These are phyloP conservation scores for Colletotrichum phormii DNA, from an alignment of 2,329 filamentous ascomycete species.

Conservation along the genomic window DNA sequence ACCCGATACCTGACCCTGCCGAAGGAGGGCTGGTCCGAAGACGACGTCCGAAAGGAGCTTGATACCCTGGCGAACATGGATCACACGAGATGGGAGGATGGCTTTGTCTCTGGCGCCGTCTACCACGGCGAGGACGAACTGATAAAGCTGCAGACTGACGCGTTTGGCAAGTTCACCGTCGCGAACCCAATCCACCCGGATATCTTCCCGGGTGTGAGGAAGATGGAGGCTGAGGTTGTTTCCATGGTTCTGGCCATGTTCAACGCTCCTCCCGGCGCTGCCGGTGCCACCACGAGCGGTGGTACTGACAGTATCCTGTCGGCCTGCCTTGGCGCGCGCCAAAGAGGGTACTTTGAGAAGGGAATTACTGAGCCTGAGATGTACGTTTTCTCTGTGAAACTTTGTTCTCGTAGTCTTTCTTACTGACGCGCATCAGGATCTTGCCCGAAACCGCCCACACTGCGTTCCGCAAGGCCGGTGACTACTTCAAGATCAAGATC, in stretches of 20 bases:
- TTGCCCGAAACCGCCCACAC: slow-evolving; percentile 95
- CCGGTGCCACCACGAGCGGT: slow-evolving; percentile 90
- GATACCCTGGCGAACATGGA: slow-evolving; percentile 85
- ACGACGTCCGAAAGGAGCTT: slow-evolving; percentile 84
- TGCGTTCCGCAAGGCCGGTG: slow-evolving; percentile 93
- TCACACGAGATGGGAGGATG: slow-evolving; percentile 97
- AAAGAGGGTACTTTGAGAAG: slow-evolving; percentile 88
- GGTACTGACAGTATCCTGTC: slow-evolving; percentile 97
- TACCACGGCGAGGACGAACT: slow-evolving; percentile 92
- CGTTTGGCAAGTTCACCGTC: slow-evolving; percentile 94
- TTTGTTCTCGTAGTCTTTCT: background rate
- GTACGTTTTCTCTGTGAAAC: slow-evolving; percentile 60
- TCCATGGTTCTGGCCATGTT: slow-evolving; percentile 90
- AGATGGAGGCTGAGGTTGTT: slow-evolving; percentile 99
- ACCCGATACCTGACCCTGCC: slow-evolving; percentile 82
- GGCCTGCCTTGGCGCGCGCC: slow-evolving; percentile 89
- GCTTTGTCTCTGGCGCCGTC: slow-evolving; percentile 91
- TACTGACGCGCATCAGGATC: slow-evolving; percentile 69
- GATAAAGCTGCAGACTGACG: slow-evolving; percentile 87
- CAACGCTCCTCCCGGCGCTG: slow-evolving; percentile 86
- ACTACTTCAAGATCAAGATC: slow-evolving; percentile 97
- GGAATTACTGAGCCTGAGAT: slow-evolving; percentile 95
- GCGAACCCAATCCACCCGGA: slow-evolving; percentile 97
- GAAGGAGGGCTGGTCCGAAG: slow-evolving; percentile 83
- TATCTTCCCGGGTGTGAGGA: slow-evolving; percentile 96